Base-by-base conservation (phyloP, 2,329 filamentous ascomycete species). In the Madurella mycetomatis region DNA sequence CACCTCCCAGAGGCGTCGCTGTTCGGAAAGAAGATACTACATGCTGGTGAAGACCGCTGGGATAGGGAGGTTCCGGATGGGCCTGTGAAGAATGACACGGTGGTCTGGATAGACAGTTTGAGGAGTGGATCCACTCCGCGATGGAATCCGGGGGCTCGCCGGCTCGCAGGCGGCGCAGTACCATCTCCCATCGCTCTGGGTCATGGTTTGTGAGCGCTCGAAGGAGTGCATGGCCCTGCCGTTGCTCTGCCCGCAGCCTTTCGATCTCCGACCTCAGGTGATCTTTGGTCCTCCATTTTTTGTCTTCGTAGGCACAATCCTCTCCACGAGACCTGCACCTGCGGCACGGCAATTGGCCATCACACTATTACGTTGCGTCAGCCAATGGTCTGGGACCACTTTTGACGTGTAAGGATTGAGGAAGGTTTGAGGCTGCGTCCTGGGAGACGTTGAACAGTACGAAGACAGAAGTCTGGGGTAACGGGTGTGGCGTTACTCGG, bases 241-340 rank as follows among this genome's bases (percentile, higher is more conserved):
- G 62, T 37, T 63, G 61, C 31, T 63, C 60, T 9, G 55, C 51
- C 39, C 61, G 59, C 30, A 65, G 54, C 16, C 60, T 58, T 47
- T 63, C 61, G 16, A 65, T 63, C 47, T 65, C 63, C 39, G 61
- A 63, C 18, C 63, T 55, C 19, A 65, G 45, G 42, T 64, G 62
- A 46, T 63, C 63, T 47, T 65, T 65, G 16, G 63, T 65, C 40
- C 63, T 54, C 62, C 61, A 64, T 47, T 61, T 65, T 47, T 64
- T 64, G 56, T 63, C 62, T 34, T 65, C 62, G 49, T 64, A 65
- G 11, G 47, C 41, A 49, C 63, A 65, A 44, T 65, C 60, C 30
- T 65, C 63, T 9, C 60, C 62, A 11, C 62, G 55, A 9, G 61
- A 60, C 30, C 53, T 48, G 49, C 63, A 65, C 41, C 62, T 54